phyloP scores from a whole-genome alignment of 768 basidiomycete species.

The Termitomyces eurrhizus region DNA sequence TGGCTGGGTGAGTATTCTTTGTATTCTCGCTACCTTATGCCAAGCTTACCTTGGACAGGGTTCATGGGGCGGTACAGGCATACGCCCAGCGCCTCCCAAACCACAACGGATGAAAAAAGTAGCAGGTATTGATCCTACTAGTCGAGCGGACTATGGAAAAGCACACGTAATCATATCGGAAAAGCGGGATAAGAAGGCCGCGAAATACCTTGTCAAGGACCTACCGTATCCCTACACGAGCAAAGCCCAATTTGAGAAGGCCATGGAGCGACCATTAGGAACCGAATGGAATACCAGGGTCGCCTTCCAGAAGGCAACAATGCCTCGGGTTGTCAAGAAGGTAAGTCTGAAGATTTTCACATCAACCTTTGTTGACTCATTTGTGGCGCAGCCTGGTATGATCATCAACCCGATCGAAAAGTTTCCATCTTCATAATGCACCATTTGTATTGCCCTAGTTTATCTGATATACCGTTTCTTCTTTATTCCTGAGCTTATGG shows the following conservation, averaged over 20 bases:
- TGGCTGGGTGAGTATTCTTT: slow-evolving; percentile 76
- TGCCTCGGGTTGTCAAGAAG: slow-evolving; percentile 88
- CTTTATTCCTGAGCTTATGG: background rate
- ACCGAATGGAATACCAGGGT: slow-evolving; percentile 92
- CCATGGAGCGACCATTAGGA: slow-evolving; percentile 78
- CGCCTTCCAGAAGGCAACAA: slow-evolving; percentile 76
- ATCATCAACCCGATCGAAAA: slow-evolving; percentile 16
- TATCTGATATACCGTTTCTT: background rate
- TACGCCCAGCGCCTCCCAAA: slow-evolving; percentile 55
- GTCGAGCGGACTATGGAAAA: slow-evolving; percentile 82
- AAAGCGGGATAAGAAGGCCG: slow-evolving; percentile 90
- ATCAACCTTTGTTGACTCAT: background rate
- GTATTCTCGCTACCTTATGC: background rate
- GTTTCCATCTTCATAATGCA: slow-evolving; percentile 1
- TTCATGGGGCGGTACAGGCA: slow-evolving; percentile 85
- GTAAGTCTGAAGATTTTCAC: slow-evolving; percentile 29
- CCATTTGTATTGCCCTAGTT: background rate
- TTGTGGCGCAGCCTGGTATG: slow-evolving; percentile 8
- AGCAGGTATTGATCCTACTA: slow-evolving; percentile 72
- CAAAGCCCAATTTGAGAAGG: slow-evolving; percentile 86
- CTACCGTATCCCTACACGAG: slow-evolving; percentile 94
- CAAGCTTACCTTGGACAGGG: slow-evolving; percentile 48
- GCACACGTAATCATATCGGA: slow-evolving; percentile 94
- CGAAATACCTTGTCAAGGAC: slow-evolving; percentile 86
- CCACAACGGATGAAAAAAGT: slow-evolving; percentile 76